A percentile compares a stretch with the other conserved stretches of the same genome.
These are phyloP conservation scores for Cutaneotrichosporon daszewskae DNA, from an alignment of 1,284 basidiomycete genomes.

Conservation along the genomic window DNA sequence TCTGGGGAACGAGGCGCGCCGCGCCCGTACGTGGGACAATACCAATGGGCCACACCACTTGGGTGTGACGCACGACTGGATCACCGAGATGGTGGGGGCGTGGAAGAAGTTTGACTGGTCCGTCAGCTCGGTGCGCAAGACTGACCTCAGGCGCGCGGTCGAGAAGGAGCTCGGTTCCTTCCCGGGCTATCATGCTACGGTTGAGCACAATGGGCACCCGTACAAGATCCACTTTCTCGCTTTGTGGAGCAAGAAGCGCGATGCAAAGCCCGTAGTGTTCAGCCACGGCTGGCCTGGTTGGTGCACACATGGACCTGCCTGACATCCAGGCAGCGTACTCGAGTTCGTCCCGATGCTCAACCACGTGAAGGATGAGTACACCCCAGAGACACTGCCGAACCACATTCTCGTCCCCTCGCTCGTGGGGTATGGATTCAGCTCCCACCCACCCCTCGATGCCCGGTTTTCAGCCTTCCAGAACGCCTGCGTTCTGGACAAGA, in stretches of 20 bases:
- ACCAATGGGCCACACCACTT: constrained; percentile 15
- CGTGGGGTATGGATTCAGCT: constrained; percentile 40
- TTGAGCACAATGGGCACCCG: constrained; percentile 12
- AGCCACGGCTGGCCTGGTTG: constrained; percentile 44
- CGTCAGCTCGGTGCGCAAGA: not conserved
- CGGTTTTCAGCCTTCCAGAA: constrained; percentile 33
- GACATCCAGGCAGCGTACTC: constrained; percentile 27
- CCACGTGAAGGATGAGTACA: constrained; percentile 23
- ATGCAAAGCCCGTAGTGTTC: constrained; percentile 39
- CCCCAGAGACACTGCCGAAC: constrained; percentile 27
- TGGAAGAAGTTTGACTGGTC: constrained; percentile 33
- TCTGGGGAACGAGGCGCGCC: constrained; percentile 20
- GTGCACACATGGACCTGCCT: not conserved
- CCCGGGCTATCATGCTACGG: constrained; percentile 24
- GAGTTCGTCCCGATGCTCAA: constrained; percentile 38
- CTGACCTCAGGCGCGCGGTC: constrained; percentile 18
- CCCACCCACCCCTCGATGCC: constrained; percentile 32
- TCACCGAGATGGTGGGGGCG: constrained; percentile 17
- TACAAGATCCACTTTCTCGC: constrained; percentile 38
- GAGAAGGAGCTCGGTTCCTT: constrained; percentile 28
- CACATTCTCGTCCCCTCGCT: constrained; percentile 35
- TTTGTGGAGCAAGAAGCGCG: constrained; percentile 25
- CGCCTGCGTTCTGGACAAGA: constrained; percentile 31
- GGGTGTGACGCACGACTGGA: constrained; percentile 25
- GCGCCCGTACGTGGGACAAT: constrained; percentile 37